Percentiles rank a stretch among this genome's conserved stretches.
Evolutionary conservation across 148 eudicot genomes (phyloP).

Genomic region (Gaultheria prostrata): DNA sequence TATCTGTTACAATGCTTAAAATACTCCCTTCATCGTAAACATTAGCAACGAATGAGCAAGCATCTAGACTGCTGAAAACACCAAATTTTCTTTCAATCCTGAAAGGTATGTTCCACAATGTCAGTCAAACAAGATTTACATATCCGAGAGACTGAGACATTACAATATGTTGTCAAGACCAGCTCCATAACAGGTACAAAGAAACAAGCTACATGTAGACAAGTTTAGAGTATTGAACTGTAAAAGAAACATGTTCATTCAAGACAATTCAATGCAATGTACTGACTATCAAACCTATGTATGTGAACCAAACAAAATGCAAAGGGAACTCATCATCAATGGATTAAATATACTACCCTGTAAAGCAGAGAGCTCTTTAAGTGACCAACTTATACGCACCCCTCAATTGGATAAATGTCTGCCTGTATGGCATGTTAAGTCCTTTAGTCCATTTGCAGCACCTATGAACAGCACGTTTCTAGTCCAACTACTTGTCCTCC

Average conservation of each 20-base stretch:
- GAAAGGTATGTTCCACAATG: constrained; percentile 19
- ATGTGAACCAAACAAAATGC: not conserved
- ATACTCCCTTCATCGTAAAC: constrained; percentile 86
- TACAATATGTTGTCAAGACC: not conserved
- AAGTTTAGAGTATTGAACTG: not conserved
- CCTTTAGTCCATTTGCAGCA: not conserved
- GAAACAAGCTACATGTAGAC: not conserved
- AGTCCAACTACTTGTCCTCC: not conserved
- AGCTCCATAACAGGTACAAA: constrained; percentile 5
- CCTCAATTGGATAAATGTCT: not conserved
- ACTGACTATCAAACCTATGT: not conserved
- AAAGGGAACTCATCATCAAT: not conserved
- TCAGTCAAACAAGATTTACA: not conserved
- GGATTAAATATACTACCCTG: not conserved
- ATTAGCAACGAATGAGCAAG: constrained; percentile 83
- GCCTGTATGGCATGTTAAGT: not conserved
- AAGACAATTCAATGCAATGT: not conserved
- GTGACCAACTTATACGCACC: constrained; percentile 2
- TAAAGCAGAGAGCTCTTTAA: constrained; percentile 1
- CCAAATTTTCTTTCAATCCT: constrained; percentile 90
- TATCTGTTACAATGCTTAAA: constrained; percentile 90
- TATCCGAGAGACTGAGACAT: not conserved
- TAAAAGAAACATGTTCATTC: not conserved
- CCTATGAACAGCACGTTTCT: not conserved
- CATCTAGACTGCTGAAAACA: constrained; percentile 88